Conservation (phyloP, 495 filamentous ascomycete species). For the Trypethelium eluteriae region DNA sequence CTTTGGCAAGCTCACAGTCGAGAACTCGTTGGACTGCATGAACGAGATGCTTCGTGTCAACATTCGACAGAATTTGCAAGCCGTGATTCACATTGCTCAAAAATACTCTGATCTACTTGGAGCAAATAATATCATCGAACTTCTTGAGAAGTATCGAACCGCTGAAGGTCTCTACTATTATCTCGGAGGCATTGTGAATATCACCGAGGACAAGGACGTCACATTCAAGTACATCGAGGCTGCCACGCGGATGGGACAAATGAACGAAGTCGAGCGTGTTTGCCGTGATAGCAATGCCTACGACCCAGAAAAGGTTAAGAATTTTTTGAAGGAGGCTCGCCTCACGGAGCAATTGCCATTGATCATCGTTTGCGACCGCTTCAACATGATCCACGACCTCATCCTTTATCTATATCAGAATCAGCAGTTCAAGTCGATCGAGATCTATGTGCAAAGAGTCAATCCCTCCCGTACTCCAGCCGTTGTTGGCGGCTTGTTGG, state of each 20-base stretch:
- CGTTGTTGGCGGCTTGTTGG: constrained; percentile 90
- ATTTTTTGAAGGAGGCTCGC: constrained; percentile 96
- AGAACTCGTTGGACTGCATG: constrained; percentile 88
- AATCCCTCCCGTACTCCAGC: constrained; percentile 90
- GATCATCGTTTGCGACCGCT: constrained; percentile 97
- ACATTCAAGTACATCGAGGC: constrained; percentile 99
- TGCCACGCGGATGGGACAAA: constrained; percentile 82
- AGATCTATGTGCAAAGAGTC: constrained; percentile 97
- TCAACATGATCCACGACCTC: constrained; percentile 96
- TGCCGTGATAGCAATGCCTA: constrained; percentile 83
- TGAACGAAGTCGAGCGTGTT: constrained; percentile 92
- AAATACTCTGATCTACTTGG: constrained; percentile 98
- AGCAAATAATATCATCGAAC: constrained; percentile 75
- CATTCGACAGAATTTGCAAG: constrained; percentile 92
- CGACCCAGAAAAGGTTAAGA: constrained; percentile 96
- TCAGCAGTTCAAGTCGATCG: constrained; percentile 99
- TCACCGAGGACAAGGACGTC: constrained; percentile 90
- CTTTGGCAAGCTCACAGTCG: constrained; percentile 88
- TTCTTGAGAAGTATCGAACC: constrained; percentile 95
- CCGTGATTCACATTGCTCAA: constrained; percentile 88
- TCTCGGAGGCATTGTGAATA: constrained; percentile 92
- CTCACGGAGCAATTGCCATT: constrained; percentile 88
- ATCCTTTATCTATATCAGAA: constrained; percentile 98
- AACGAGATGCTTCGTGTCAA: constrained; percentile 93
- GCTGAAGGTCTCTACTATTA: constrained; percentile 97